Base-by-base conservation (phyloP, 1,284 basidiomycete species). In the Chalciporus sp. region DNA sequence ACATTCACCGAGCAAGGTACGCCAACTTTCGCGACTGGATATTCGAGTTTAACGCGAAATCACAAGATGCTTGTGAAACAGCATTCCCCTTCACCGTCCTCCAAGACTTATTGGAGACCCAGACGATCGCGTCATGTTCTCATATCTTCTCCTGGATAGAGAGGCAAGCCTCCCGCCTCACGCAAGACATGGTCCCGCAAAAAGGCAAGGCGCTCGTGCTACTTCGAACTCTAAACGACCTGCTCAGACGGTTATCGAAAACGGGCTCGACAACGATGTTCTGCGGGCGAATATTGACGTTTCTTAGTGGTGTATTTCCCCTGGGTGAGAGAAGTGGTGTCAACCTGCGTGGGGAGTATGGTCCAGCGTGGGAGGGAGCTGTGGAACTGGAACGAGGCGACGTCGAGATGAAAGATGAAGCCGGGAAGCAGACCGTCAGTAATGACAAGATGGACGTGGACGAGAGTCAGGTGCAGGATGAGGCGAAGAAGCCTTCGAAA, bases 241-340 rank as follows among this genome's bases (percentile, higher is more conserved):
- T 96, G 8, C 77, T 95, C 1, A 82, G 92, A 16, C 82, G 94
- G 1, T 76, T 95, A 12, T 92, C 90, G 26, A 93, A 93, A 71
- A 90, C 86, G 65, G 92, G 91, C 48, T 79, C 82, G 9, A 86
- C 85, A 35, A 92, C 92, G 3, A 84, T 90, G 61, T 92, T 96
- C 67, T 92, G 90, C 59, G 94, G 94, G 2, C 82, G 92, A 1
- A 94, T 96, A 64, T 76, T 95, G 63, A 90, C 89, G 1, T 92
- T 95, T 68, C 74, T 96, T 45, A 91, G 89, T 57, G 82, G 82
- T 1, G 91, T 94, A 1, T 95, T 95, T 65, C 91, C 92, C 4
- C 72, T 96, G 9, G 89, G 90, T 2, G 94, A 96, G 69, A 78
- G 92, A 45, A 94, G 92, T 68, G 93, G 94, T 35, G 93, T 96